These are phyloP conservation scores for Magnusiomyces suaveolens DNA, from an alignment of 1,139 yeast genomes.

Conservation along the genomic window DNA sequence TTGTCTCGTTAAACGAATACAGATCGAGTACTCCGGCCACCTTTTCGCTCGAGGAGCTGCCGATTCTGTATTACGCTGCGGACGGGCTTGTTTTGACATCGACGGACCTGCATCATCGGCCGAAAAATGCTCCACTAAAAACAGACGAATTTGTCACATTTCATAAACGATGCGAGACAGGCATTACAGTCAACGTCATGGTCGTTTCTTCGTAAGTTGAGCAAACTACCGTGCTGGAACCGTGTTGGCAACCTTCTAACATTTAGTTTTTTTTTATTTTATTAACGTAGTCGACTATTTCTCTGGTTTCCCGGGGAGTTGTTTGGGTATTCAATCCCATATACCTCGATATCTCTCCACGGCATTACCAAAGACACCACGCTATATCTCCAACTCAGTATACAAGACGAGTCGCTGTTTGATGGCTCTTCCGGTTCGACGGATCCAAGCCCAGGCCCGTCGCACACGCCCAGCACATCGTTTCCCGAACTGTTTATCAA, in stretches of 20 bases:
- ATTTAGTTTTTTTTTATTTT: not conserved
- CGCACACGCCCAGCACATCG: not conserved
- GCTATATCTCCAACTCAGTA: not conserved
- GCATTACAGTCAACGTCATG: not conserved
- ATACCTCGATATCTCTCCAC: conserved; percentile 1
- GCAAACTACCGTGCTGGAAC: not conserved
- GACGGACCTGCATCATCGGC: not conserved
- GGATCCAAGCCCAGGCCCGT: not conserved
- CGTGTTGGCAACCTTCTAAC: not conserved
- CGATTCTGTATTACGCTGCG: not conserved
- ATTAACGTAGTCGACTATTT: not conserved
- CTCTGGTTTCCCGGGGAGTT: conserved; percentile 1
- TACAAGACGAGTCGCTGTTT: not conserved
- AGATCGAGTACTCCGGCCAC: conserved; percentile 1
- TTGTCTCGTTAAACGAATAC: conserved; percentile 1
- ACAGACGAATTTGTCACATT: not conserved
- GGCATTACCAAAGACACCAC: not conserved
- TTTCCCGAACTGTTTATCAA: not conserved
- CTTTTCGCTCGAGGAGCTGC: conserved; percentile 2
- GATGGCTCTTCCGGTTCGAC: not conserved
- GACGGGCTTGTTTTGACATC: not conserved
- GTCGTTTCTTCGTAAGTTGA: not conserved
- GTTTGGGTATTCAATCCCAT: not conserved
- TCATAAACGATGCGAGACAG: not conserved
- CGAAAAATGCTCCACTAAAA: not conserved